phyloP scores from a whole-genome alignment of 768 basidiomycete species.

The Tephrocybe sp. region DNA sequence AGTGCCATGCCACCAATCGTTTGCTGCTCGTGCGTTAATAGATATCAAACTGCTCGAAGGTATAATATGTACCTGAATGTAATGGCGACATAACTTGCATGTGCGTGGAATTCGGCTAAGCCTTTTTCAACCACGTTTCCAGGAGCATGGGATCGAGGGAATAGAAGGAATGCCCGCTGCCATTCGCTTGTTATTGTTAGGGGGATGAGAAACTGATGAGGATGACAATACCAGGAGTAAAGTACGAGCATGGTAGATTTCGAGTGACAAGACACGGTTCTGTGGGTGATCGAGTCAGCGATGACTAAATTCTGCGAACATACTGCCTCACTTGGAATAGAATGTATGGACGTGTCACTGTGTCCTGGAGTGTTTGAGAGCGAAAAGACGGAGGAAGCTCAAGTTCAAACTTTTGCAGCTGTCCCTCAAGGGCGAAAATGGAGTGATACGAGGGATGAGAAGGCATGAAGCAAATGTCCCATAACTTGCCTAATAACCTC shows the following conservation, averaged over 20 bases:
- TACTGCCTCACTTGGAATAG: conserved; percentile 12
- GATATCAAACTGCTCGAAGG: no score
- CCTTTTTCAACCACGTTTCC: background rate
- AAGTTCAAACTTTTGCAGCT: conserved; percentile 8
- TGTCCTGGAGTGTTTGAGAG: background rate
- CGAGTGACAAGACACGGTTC: conserved; percentile 9
- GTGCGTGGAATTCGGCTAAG: conserved; percentile 2
- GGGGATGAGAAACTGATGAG: no score
- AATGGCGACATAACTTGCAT: conserved; percentile 7
- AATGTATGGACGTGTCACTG: conserved; percentile 6
- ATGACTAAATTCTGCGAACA: no score
- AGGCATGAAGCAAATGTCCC: conserved; percentile 12
- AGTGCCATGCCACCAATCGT: conserved; percentile 10
- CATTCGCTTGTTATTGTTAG: no score
- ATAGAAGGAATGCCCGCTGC: conserved; percentile 3
- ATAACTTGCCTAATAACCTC: conserved; percentile 10
- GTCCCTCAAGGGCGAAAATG: conserved; percentile 6
- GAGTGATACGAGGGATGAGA: conserved; percentile 2
- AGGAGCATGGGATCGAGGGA: background rate
- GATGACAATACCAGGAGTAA: conserved; percentile 1
- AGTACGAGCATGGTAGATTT: conserved; percentile 12
- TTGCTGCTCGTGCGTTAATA: no score
- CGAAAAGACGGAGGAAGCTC: conserved; percentile 10
- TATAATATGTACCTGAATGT: conserved; percentile 8
- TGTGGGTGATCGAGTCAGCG: background rate